These are phyloP conservation scores for Xanthoconium separans DNA, from an alignment of 1,284 basidiomycete genomes.

Conservation along the genomic window DNA sequence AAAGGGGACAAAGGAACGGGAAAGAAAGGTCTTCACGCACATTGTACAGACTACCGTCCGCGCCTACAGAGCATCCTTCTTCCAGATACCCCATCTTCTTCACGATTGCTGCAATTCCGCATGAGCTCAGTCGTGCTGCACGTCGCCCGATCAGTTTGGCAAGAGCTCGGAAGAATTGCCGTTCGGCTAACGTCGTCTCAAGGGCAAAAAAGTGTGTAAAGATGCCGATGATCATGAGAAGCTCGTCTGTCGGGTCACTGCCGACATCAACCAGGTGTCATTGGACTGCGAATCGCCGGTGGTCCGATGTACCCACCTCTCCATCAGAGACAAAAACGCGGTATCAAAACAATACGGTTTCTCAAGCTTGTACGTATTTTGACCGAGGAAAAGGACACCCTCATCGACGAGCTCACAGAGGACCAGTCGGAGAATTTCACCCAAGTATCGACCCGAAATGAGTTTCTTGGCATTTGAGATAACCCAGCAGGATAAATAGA, in stretches of 20 bases:
- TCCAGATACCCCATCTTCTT: slow-evolving; percentile 91
- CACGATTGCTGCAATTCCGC: slow-evolving; percentile 93
- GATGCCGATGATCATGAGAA: slow-evolving; percentile 94
- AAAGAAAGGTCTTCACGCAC: slow-evolving; percentile 45
- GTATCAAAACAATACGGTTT: slow-evolving; percentile 93
- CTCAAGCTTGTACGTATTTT: slow-evolving; percentile 98
- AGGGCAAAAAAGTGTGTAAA: slow-evolving; percentile 95
- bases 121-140: slow-evolving; percentile 85
- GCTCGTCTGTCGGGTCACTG: slow-evolving; percentile 96
- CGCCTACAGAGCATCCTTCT: slow-evolving; percentile 85
- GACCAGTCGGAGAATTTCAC: slow-evolving; percentile 93
- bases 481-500: background rate
- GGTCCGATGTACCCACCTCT: slow-evolving; percentile 55
- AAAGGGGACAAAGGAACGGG: background rate
- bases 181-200: slow-evolving; percentile 91
- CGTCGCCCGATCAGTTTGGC: slow-evolving; percentile 88
- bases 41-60: slow-evolving; percentile 92
- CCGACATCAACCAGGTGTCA: slow-evolving; percentile 1
- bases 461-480: slow-evolving; percentile 71
- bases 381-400: slow-evolving; percentile 95
- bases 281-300: background rate
- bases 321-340: slow-evolving; percentile 95
- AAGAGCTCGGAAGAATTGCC: slow-evolving; percentile 92
- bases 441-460: slow-evolving; percentile 96
- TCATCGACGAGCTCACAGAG: slow-evolving; percentile 96